phyloP scores from a whole-genome alignment of 805 yeast species.

The Yarrowia yakushimensis region DNA sequence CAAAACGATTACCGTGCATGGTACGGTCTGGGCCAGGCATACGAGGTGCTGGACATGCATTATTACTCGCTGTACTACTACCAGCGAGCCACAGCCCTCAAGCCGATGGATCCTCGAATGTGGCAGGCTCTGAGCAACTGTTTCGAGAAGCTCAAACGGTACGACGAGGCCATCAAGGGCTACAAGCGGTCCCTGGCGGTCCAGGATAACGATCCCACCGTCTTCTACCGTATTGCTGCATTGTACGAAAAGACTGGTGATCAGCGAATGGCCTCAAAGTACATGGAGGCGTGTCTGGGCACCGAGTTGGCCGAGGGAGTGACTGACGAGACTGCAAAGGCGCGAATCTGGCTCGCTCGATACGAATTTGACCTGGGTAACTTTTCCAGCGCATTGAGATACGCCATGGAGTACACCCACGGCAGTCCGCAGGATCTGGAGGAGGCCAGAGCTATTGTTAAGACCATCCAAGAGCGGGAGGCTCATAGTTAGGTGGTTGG shows the following conservation, averaged over 20 bases:
- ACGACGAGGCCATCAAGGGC: conserved; percentile 71
- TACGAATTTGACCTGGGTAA: conserved; percentile 54
- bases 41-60: conserved; percentile 94
- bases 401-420: conserved; percentile 65
- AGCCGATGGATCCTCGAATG: conserved; percentile 87
- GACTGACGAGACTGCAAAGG: conserved; percentile 71
- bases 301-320: conserved; percentile 62
- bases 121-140: conserved; percentile 95
- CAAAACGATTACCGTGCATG: conserved; percentile 91
- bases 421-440: conserved; percentile 85
- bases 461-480: conserved; percentile 46
- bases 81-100: conserved; percentile 82
- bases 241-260: conserved; percentile 60
- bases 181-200: conserved; percentile 71
- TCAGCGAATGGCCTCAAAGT: conserved; percentile 49
- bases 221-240: conserved; percentile 64
- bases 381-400: conserved; percentile 65
- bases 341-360: conserved; percentile 82
- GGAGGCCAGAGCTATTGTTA: conserved; percentile 79
- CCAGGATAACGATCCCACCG: conserved; percentile 52
- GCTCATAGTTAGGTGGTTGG: no score
- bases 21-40: conserved; percentile 98
- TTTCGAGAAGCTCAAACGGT: conserved; percentile 71
- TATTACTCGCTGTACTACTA: conserved; percentile 87
- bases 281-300: conserved; percentile 63